These are phyloP conservation scores for Beta lomatogona DNA, from an alignment of 179 eudicot genomes.

Conservation along the genomic window DNA sequence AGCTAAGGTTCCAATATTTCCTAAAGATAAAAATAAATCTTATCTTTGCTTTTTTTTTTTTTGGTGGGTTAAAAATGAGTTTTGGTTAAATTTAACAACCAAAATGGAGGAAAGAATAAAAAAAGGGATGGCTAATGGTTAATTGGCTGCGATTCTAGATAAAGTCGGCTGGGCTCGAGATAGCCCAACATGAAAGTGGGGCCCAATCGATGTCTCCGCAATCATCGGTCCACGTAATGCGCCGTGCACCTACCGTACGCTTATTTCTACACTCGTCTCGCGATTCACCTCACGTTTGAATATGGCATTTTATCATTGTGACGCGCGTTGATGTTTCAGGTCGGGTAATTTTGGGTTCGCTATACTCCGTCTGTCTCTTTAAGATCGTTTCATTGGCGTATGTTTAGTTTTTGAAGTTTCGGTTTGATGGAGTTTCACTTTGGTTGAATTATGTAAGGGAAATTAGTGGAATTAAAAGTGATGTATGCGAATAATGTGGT, in stretches of 20 bases:
- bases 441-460: too few relatives aligned
- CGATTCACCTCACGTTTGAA: not conserved
- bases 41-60: not conserved
- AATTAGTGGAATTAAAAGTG: too few relatives aligned
- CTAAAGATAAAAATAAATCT: not conserved
- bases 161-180: slow-evolving; percentile 20
- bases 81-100: slow-evolving; percentile 5
- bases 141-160: slow-evolving; percentile 16
- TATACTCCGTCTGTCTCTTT: too few relatives aligned
- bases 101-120: not conserved
- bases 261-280: too few relatives aligned
- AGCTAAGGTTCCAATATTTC: slow-evolving; percentile 1
- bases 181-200: slow-evolving; percentile 9
- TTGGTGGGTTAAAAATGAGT: not conserved
- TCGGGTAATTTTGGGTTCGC: too few relatives aligned
- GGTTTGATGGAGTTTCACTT: too few relatives aligned
- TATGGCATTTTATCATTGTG: too few relatives aligned
- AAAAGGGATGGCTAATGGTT: slow-evolving; percentile 17
- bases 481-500: too few relatives aligned
- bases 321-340: too few relatives aligned
- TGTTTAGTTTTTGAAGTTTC: too few relatives aligned
- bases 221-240: slow-evolving; percentile 34
- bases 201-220: slow-evolving; percentile 27
- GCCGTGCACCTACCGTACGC: slow-evolving; percentile 38
- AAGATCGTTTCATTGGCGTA: too few relatives aligned